Evolutionary conservation across 2,329 filamentous ascomycete genomes (phyloP), one percentile per base, ranked within the genome.

Genomic region (Remersonia thermophila): DNA sequence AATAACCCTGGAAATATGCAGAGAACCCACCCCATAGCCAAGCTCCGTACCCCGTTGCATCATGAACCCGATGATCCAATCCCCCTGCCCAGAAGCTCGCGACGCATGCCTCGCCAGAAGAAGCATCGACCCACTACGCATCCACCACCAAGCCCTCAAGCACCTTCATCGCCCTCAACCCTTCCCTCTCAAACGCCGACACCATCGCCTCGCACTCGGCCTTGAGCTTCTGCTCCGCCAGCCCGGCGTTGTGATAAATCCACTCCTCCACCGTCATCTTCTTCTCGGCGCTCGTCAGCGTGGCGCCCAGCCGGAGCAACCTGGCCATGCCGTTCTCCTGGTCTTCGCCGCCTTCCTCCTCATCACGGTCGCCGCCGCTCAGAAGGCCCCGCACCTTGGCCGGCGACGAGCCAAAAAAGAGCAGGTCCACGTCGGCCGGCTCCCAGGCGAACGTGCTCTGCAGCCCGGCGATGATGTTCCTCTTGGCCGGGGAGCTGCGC

Each of bases 181-280:
- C 89, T 59, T 96, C 79, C 40, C 66, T 76, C 61, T 96, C 89
- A 56, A 96, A 96, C 7, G 73, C 66, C 40, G 69, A 72, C 4
- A 98, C 84, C 57, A 93, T 73, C 17, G 74, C 64, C 62, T 96
- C 89, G 52, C 86, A 94, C 54, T 93, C 82, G 26, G 69, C 62
- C 52, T 79, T 80, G 37, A 98, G 63, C 55, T 77, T 79, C 57
- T 78, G 74, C 62, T 96, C 87, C 0, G 83, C 85, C 53, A 79
- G 67, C 42, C 71, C 70, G 0, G 91, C 91, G 47, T 91, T 87
- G 58, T 79, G 73, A 39, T 77, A 66, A 27, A 98, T 81, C 85
- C 89, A 98, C 57, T 95, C 78, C 56, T 94, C 85, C 0, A 96
- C 84, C 4, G 78, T 89, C 87, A 98, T 94, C 27, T 71, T 66